phyloP scores from a whole-genome alignment of 2,329 filamentous ascomycete genomes.

The Arthroderma sp. region DNA sequence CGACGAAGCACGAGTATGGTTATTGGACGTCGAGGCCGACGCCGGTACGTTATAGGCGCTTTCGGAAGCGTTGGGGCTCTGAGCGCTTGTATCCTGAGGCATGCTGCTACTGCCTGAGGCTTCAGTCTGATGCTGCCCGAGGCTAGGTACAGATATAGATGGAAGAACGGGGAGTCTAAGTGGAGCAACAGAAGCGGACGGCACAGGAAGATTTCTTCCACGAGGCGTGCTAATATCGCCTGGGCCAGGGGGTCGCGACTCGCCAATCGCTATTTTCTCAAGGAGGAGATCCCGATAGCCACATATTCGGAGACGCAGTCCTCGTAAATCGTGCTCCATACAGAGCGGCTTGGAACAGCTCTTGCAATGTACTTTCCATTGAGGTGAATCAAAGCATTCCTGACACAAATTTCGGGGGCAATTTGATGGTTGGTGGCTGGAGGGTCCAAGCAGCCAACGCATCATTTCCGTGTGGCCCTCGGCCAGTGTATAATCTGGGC shows the following conservation, averaged over 20 bases:
- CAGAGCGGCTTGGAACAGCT: conserved; percentile 44
- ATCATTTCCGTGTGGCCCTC: conserved; percentile 31
- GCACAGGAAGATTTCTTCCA: conserved; percentile 16
- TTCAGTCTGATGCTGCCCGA: background rate
- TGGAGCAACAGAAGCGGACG: background rate
- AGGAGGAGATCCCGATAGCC: conserved; percentile 42
- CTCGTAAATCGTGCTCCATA: conserved; percentile 47
- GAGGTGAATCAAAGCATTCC: conserved; percentile 44
- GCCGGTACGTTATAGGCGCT: conserved; percentile 24
- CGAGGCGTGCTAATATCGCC: conserved; percentile 1
- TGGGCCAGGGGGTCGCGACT: background rate
- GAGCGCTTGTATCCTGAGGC: background rate
- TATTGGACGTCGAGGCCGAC: conserved; percentile 27
- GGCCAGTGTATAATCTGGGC: conserved; percentile 27
- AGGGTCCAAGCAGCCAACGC: conserved; percentile 36
- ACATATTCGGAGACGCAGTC: conserved; percentile 43
- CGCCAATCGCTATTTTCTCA: conserved; percentile 34
- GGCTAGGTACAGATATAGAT: background rate
- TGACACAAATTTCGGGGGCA: conserved; percentile 45
- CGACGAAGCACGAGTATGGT: conserved; percentile 27
- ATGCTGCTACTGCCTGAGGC: background rate
- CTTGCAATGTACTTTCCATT: conserved; percentile 48
- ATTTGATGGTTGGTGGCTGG: conserved; percentile 32
- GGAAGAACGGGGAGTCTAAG: background rate
- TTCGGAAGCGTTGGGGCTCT: conserved; percentile 2